Evolutionary conservation across 306 rosid genomes (phyloP), one percentile per base, ranked within the genome.

Genomic region (Pachyrhizus erosus): DNA sequence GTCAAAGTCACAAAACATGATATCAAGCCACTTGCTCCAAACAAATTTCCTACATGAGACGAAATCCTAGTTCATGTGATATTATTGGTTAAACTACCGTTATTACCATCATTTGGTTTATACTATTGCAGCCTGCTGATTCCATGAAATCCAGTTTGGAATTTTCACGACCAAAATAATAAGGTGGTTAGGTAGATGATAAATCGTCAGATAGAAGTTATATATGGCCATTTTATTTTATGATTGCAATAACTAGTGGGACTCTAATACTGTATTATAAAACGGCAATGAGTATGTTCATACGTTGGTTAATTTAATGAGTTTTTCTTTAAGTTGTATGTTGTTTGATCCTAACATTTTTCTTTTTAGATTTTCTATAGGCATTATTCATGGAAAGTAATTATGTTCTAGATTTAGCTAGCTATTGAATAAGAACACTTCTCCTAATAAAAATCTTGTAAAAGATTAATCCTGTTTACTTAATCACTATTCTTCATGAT

Each of bases 1-100:
- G 80, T 79, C 81, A 73, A 73, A 84, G 71, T 52, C 80, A 42
- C 58, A 37, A 31, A 73, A 84, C 77, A 84, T 52, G 60, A 48
- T 64, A 46, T 26, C 9, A 29, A 29, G 12, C 80, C 69, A 77
- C 55, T 70, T 39, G 75, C 33, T 70, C 73, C 49, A 62, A 37
- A 24, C 7, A 60, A 46, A 34, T 58, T 71, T 77, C 80, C 11
- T 21, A 79, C 46, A 84, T 43, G 27, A 18, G 57, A 66, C 81
- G 65, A 79, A 55, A 79, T 57, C 78, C 45, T 43, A 20, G 65
- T 58, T 84, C 17, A 49, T 64, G 55, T 72, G 45, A 78, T 73
- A 6, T 39, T 73, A 10, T 64, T 57, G 66, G 37, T 39, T 83
- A 49, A 78, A 70, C 75, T 39, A 83, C 52, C 75, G 73, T 70